Base-by-base conservation (phyloP, 208 protist genomes). In the Hexamita inflata region DNA sequence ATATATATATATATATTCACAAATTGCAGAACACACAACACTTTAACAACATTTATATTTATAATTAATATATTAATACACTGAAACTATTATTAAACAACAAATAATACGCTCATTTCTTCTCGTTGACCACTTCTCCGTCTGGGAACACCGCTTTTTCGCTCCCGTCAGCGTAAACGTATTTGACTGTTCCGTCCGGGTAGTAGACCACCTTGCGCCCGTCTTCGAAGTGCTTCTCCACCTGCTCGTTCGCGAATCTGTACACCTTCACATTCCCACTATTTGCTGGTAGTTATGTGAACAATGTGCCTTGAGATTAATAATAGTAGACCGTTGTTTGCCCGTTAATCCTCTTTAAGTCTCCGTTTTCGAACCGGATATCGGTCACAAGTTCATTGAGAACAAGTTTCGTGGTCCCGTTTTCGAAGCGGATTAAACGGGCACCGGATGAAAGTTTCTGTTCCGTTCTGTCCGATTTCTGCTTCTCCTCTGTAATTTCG, bases 221-320 rank as follows among this genome's bases (percentile, higher is more conserved):
- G n/a, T 70, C 64, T 42, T n/a, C 64, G n/a, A 42, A 70, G 35
- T 70, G 64, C 64, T 70, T 70, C 35, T 70, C 64, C 26, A 70
- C n/a, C 35, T 70, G 35, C 32, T 38, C 64, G 15, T n/a, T 49
- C 11, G 4, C 9, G 35, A 70, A 70, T 40, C 64, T 40, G 42
- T 70, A 70, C 32, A 70, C 64, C 11, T 45, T 70, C 11, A 70
- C 38, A n/a, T 45, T 70, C 2, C 26, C 38, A 24, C 15, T 15
- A 40, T 4, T 38, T 24, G 38, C 35, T 57, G 9, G 64, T 15
- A 70, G 26, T 15, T n/a, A 49, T 24, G 64, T 70, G 11, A 70
- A 49, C 42, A 70, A 45, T 32, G 38, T 70, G 28, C 64, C 64
- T 49, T 24, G 9, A 30, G 11, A 7, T 32, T 4, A 4, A 38